Percentiles rank a stretch among this genome's conserved stretches.
Conservation (phyloP, 2,329 filamentous ascomycete genomes). For the Neofusicoccum cordaticola region DNA sequence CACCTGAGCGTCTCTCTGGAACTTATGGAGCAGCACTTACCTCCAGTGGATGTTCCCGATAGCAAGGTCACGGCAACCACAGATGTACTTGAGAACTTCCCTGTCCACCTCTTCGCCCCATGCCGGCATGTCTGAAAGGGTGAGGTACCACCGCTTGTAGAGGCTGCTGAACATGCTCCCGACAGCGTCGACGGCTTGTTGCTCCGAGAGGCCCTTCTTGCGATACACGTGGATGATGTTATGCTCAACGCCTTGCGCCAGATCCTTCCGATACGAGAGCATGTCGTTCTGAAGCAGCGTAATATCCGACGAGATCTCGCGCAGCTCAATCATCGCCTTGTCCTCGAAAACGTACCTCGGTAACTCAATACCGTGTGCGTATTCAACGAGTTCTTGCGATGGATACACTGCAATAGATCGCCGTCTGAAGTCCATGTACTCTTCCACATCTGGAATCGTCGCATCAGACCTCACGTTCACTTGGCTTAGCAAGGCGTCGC, state of each 20-base stretch:
- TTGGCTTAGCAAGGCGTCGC: not conserved
- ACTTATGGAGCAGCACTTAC: not conserved
- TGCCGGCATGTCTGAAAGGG: not conserved
- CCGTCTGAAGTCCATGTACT: not conserved
- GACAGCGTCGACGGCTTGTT: not conserved
- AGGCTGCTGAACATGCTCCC: not conserved
- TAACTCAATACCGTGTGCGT: not conserved
- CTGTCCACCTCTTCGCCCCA: not conserved
- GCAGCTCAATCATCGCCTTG: not conserved
- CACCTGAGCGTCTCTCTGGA: not conserved
- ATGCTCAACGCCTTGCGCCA: not conserved
- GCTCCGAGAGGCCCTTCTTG: not conserved
- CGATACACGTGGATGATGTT: constrained; percentile 4
- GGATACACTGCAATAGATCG: not conserved
- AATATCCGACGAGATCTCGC: not conserved
- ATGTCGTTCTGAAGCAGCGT: not conserved
- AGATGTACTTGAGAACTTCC: not conserved
- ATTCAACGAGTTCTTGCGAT: not conserved
- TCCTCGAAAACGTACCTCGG: not conserved
- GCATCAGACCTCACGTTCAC: not conserved
- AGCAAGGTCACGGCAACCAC: not conserved
- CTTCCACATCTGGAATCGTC: not conserved
- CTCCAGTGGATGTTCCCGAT: not conserved
- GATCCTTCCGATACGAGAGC: not conserved
- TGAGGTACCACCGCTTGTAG: constrained; percentile 1